These are phyloP conservation scores for Kalaharituber pfeilii DNA, from an alignment of 2,329 filamentous ascomycete species.

Conservation along the genomic window DNA sequence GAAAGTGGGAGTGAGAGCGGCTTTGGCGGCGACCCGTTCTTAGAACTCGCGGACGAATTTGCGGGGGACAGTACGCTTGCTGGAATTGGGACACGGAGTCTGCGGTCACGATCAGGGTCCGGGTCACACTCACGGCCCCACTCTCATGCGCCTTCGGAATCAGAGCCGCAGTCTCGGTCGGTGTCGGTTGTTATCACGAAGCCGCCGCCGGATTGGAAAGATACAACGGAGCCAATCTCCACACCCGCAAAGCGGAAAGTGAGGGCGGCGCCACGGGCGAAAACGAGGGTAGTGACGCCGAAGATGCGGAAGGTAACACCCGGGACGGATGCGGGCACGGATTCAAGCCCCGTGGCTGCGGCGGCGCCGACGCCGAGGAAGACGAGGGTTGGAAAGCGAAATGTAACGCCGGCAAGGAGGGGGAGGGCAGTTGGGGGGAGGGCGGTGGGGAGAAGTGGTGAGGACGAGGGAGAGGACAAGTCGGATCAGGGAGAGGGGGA, in stretches of 20 bases:
- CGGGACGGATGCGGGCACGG: not conserved
- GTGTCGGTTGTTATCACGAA: not conserved
- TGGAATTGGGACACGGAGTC: not conserved
- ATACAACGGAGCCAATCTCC: not conserved
- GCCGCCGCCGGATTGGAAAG: slow-evolving; percentile 4
- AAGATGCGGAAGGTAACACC: slow-evolving; percentile 3
- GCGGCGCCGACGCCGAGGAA: not conserved
- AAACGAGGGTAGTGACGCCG: not conserved
- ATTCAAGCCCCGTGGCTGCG: not conserved
- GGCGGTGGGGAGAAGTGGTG: not conserved
- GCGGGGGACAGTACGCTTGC: not conserved
- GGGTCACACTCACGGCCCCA: not conserved
- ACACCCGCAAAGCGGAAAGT: not conserved
- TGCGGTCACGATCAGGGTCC: not conserved
- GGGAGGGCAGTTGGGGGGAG: not conserved
- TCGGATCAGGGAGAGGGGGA: not conserved
- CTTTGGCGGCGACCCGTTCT: too few relatives aligned
- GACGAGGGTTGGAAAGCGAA: not conserved
- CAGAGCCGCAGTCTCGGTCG: not conserved
- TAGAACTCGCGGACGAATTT: not conserved
- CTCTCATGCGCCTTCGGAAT: not conserved
- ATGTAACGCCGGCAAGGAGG: not conserved
- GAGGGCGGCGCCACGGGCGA: not conserved
- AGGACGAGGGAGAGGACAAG: not conserved
- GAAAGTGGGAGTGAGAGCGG: too few relatives aligned